These are phyloP conservation scores for Eucalyptus curtisii DNA, from an alignment of 345 rosid genomes.

Conservation along the genomic window DNA sequence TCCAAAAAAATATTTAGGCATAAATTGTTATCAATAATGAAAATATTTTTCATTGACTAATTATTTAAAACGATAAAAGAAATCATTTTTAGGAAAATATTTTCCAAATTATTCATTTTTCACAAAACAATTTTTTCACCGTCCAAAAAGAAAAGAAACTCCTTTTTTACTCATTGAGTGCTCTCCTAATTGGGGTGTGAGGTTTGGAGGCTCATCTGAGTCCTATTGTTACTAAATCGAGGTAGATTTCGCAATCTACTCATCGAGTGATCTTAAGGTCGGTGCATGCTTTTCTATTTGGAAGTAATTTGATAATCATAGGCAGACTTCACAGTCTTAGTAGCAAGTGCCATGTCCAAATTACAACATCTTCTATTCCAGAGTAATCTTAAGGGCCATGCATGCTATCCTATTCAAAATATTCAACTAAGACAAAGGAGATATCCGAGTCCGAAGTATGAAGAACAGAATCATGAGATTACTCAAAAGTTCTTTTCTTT, in stretches of 20 bases:
- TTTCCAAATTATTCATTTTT: no score
- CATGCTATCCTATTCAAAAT: not conserved
- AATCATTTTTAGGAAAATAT: no score
- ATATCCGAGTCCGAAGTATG: not conserved
- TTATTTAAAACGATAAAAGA: no score
- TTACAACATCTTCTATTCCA: not conserved
- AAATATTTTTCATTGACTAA: no score
- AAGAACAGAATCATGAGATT: not conserved
- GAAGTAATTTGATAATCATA: not conserved
- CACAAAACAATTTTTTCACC: not conserved
- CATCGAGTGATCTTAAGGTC: not conserved
- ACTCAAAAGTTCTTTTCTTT: not conserved
- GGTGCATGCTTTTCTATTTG: not conserved
- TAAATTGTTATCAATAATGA: no score
- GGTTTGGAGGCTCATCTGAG: not conserved
- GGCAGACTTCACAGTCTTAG: not conserved
- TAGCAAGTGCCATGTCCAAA: not conserved
- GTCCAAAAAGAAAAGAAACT: not conserved
- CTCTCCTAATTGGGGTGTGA: not conserved
- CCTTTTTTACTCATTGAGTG: not conserved
- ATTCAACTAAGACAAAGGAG: not conserved
- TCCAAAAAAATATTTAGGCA: accelerated
- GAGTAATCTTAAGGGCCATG: not conserved
- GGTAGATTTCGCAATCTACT: not conserved
- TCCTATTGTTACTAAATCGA: not conserved